Base-by-base conservation (phyloP, 768 basidiomycete genomes). In the Rhizopogon sp. region DNA sequence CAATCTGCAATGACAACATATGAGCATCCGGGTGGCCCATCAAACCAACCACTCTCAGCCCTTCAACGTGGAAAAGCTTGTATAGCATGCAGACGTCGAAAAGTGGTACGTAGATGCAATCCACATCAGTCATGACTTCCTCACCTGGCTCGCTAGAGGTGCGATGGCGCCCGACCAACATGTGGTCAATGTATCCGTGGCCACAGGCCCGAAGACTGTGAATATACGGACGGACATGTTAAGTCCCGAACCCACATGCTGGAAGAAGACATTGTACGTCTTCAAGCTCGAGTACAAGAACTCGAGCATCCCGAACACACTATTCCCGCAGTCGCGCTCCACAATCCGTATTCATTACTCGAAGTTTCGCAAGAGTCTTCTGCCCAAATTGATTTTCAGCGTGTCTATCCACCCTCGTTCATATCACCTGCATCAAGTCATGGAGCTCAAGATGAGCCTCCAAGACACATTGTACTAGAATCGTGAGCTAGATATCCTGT, bases 141-240 rank as follows among this genome's bases (percentile, higher is more conserved):
- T 35, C 31, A 31, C 31, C 28, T 40, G 37, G n/a, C 29, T 17
- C 13, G 11, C 16, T 54, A 85, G 87, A 82, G 81, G 74, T 89
- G 87, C 59, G 86, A 89, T 60, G 84, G 85, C 16, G 66, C 64
- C 3, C 80, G 81, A 54, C 87, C 87, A 2, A 70, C 79, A 9
- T 89, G 87, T 64, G 80, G 80, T 1, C 85, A 83, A 41, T 89
- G 87, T 70, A 66, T 71, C 22, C 70, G 75, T 7, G 79, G 81
- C 25, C 80, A 83, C 39, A 80, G 84, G 55, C 76, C 76, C 28
- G 85, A 85, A 52, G 83, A 83, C 31, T 89, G 87, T 66, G 86
- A 88, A 69, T 89, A 87, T 66, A 74, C 81, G 6, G 86, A 88
- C 61, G 82, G 81, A 5, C 77, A 77, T 33, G 78, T 78, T 42